These are phyloP conservation scores for Mayamaea pseudoterrestris DNA, from an alignment of 108 stramenopile species.

Conservation along the genomic window DNA sequence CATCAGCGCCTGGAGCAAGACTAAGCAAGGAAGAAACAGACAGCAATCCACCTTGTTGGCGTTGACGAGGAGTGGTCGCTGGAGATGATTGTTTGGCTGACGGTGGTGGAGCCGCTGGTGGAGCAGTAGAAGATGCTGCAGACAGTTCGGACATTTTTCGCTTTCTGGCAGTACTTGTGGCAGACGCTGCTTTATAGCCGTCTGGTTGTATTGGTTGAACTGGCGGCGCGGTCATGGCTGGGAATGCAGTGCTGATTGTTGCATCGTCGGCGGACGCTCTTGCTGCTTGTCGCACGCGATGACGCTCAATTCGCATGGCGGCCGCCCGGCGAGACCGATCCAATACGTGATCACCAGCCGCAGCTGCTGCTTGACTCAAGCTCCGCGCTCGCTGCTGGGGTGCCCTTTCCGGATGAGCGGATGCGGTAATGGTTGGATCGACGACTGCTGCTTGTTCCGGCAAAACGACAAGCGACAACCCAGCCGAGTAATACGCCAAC, in stretches of 20 bases:
- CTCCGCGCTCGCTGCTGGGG: conserved; percentile 35
- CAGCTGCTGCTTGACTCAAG: conserved; percentile 52
- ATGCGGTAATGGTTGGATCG: conserved; percentile 15
- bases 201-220: background rate
- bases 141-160: background rate
- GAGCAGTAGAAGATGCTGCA: too few relatives aligned
- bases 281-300: conserved; percentile 8
- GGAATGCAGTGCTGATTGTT: conserved; percentile 1
- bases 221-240: background rate
- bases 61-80: background rate
- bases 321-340: conserved; percentile 44
- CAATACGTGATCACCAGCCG: conserved; percentile 55
- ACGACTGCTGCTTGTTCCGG: conserved; percentile 31
- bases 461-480: conserved; percentile 49
- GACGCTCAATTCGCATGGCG: conserved; percentile 14
- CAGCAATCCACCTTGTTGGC: conserved; percentile 1
- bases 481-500: conserved; percentile 41
- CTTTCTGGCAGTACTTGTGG: too few relatives aligned
- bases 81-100: background rate
- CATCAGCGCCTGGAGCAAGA: conserved; percentile 44
- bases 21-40: conserved; percentile 21
- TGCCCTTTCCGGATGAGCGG: conserved; percentile 20
- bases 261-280: conserved; percentile 4
- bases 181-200: background rate
- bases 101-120: background rate